A percentile compares a stretch with the other conserved stretches of the same genome.
phyloP scores from a whole-genome alignment of 495 filamentous ascomycete genomes.

The Aspergillus coremiiformis region DNA sequence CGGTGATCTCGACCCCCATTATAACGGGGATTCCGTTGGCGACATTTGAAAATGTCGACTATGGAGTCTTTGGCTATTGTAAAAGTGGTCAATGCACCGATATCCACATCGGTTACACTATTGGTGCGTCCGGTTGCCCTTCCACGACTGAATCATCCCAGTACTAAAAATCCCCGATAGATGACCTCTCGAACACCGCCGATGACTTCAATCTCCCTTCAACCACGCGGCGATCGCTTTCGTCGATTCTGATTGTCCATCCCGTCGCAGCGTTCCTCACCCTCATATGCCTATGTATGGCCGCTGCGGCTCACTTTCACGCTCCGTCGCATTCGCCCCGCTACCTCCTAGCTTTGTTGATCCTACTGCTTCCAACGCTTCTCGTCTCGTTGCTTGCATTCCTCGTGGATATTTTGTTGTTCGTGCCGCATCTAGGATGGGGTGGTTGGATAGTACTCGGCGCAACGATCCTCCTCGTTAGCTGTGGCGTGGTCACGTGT shows the following conservation, averaged over 20 bases:
- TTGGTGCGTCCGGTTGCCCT: conserved; percentile 51
- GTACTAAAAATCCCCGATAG: conserved; percentile 23
- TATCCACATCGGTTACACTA: conserved; percentile 80
- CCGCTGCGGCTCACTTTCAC: conserved; percentile 78
- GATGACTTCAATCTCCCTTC: conserved; percentile 67
- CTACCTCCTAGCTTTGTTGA: conserved; percentile 75
- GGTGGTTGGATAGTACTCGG: conserved; percentile 92
- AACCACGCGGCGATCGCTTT: conserved; percentile 71
- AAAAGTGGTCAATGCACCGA: conserved; percentile 53
- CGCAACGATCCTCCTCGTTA: conserved; percentile 77
- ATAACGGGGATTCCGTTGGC: conserved; percentile 78
- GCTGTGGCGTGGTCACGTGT: conserved; percentile 81
- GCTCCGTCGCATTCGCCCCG: conserved; percentile 86
- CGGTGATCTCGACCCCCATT: conserved; percentile 90
- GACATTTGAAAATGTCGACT: conserved; percentile 64
- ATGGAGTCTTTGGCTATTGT: conserved; percentile 94
- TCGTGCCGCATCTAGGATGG: conserved; percentile 90
- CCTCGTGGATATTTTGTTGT: conserved; percentile 90
- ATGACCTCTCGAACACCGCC: conserved; percentile 35
- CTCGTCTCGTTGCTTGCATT: conserved; percentile 82
- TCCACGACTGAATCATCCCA: conserved; percentile 3
- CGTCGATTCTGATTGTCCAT: conserved; percentile 85
- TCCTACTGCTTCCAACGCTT: conserved; percentile 77
- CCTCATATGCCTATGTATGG: conserved; percentile 73
- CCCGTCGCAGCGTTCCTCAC: conserved; percentile 84